Evolutionary conservation across 1,284 basidiomycete genomes (phyloP).

Genomic region (Moniliophthora roreri): DNA sequence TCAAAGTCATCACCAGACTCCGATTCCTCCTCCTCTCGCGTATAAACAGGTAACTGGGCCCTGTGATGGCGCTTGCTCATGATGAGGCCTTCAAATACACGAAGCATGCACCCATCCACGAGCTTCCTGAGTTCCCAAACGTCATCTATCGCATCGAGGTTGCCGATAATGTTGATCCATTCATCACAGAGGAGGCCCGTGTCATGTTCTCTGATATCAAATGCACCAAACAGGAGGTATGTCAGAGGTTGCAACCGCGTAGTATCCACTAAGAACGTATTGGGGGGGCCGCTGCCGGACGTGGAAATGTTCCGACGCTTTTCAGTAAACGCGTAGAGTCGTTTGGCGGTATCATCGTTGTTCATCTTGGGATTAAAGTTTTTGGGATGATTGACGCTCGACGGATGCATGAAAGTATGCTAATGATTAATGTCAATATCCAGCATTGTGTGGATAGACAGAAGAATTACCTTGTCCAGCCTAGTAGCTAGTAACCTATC

Average conservation of each 20-base stretch:
- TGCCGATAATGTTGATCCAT: constrained; percentile 88
- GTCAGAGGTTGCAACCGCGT: constrained; percentile 44
- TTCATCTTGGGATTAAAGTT: constrained; percentile 31
- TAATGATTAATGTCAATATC: constrained; percentile 37
- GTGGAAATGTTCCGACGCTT: constrained; percentile 78
- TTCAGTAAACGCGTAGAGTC: constrained; percentile 84
- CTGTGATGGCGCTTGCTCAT: constrained; percentile 39
- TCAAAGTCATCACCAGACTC: constrained; percentile 64
- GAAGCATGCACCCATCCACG: constrained; percentile 85
- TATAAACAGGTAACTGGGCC: constrained; percentile 34
- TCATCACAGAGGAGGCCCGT: constrained; percentile 84
- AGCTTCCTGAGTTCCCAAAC: constrained; percentile 81
- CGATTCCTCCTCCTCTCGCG: constrained; percentile 56
- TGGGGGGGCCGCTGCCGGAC: constrained; percentile 44
- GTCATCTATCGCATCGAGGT: constrained; percentile 79
- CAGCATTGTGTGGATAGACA: background rate
- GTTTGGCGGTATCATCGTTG: constrained; percentile 52
- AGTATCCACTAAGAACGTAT: constrained; percentile 78
- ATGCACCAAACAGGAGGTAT: constrained; percentile 59
- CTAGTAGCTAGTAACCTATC: constrained; percentile 77
- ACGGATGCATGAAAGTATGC: constrained; percentile 77
- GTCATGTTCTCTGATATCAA: constrained; percentile 72
- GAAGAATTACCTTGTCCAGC: constrained; percentile 76
- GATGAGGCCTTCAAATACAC: constrained; percentile 89
- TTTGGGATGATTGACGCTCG: constrained; percentile 84